Conservation (phyloP, 2,329 filamentous ascomycete genomes). For the Aureobasidium sp. region DNA sequence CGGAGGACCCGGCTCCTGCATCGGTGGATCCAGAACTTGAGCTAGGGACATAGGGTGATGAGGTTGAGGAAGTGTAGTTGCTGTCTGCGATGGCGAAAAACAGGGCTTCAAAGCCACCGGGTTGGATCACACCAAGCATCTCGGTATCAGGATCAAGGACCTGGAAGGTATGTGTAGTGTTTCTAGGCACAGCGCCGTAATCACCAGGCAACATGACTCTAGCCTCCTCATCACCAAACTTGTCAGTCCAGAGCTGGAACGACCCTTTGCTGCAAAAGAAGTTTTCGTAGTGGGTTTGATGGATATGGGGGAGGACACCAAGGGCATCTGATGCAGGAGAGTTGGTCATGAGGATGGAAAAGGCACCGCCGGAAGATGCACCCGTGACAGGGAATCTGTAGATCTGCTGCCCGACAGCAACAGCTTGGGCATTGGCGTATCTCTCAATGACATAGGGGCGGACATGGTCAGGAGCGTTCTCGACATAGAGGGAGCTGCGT, state of each 20-base stretch:
- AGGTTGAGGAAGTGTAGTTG: conserved; percentile 28
- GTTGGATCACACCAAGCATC: conserved; percentile 37
- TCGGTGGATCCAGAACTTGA: conserved; percentile 20
- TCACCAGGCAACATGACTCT: conserved; percentile 37
- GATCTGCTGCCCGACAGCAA: conserved; percentile 29
- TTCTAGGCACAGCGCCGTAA: conserved; percentile 30
- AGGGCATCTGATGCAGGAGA: conserved; percentile 25
- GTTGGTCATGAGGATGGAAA: conserved; percentile 38
- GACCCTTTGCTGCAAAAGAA: conserved; percentile 40
- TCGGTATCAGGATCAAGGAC: conserved; percentile 41
- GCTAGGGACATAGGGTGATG: conserved; percentile 30
- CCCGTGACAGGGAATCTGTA: conserved; percentile 39
- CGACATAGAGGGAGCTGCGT: not conserved
- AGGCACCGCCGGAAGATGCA: conserved; percentile 36
- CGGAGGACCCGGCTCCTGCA: conserved; percentile 22
- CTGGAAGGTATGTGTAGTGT: conserved; percentile 43
- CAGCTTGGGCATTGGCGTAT: conserved; percentile 26
- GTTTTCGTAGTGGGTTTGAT: conserved; percentile 38
- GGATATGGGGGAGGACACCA: conserved; percentile 37
- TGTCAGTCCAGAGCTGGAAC: conserved; percentile 39
- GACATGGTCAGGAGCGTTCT: conserved; percentile 23
- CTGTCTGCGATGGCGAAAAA: conserved; percentile 28
- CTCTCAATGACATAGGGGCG: conserved; percentile 31
- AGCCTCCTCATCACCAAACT: conserved; percentile 23
- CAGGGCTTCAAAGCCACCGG: conserved; percentile 40